Evolutionary conservation across 2,329 filamentous ascomycete species (phyloP), one percentile per base, ranked within the genome.

Genomic region (Hypoxylon sp.): DNA sequence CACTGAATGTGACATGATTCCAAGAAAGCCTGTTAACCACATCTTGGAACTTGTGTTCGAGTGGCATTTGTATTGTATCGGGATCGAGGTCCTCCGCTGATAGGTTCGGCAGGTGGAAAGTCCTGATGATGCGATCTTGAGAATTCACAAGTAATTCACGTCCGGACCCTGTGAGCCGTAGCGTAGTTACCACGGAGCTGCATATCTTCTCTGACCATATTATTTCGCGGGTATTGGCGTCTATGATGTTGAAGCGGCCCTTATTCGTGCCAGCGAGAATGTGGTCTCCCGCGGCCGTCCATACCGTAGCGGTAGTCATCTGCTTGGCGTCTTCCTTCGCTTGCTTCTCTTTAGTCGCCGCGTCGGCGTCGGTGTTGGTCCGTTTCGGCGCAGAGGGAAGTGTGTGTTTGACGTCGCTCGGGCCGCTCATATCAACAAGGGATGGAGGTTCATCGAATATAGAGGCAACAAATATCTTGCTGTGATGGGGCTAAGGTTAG

Each of bases 1-100:
- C 91, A 75, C 93, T 97, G 79, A 99, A 98, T 0, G 94, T 94
- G 64, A 97, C 94, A 76, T 98, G 94, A 76, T 98, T 99, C 96
- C 96, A 99, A 5, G 92, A 94, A 11, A 98, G 83, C 48, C 92
- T 90, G 77, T 99, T 98, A 55, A 99, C 96, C 3, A 98, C 91
- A 77, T 99, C 97, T 79, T 98, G 94, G 75, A 98, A 99, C 77
- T 98, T 98, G 82, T 99, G 96, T 80, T 99, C 95, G 11, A 98
- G 89, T 43, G 96, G 93, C 43, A 99, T 85, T 74, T 95, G 91
- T 75, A 99, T 91, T 28, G 91, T 95, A 74, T 97, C 92, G 19
- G 92, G 88, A 72, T 97, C 92, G 46, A 97, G 86, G 74, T 92
- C 87, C 13, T 87, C 82, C 1, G 83, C 85, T 10, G 87, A 85